These are phyloP conservation scores for Hygrophoropsis aurantiaca DNA, from an alignment of 768 basidiomycete species.

Conservation along the genomic window DNA sequence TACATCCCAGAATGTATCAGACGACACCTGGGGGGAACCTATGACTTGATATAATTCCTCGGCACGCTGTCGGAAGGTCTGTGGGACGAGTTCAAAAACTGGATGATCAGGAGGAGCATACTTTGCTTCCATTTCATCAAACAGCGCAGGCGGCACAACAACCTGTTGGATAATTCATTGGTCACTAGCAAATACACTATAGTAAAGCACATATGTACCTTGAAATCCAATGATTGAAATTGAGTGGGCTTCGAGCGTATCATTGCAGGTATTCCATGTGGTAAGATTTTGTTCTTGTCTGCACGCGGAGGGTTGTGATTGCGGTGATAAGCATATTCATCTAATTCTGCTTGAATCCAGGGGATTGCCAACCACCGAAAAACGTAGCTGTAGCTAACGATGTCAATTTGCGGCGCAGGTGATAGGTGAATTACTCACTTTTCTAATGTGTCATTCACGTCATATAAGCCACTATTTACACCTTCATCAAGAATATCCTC, in stretches of 20 bases:
- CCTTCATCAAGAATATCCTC: slow-evolving; percentile 34
- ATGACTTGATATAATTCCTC: slow-evolving; percentile 16
- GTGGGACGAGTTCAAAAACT: slow-evolving; percentile 37
- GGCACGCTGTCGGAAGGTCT: slow-evolving; percentile 20
- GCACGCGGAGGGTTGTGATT: slow-evolving; percentile 5
- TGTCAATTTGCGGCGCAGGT: not conserved
- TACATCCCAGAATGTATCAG: slow-evolving; percentile 20
- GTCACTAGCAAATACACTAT: not conserved
- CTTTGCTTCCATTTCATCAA: slow-evolving; percentile 7
- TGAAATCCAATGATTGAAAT: slow-evolving; percentile 32
- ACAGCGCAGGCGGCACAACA: slow-evolving; percentile 17
- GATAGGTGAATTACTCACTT: slow-evolving; percentile 12
- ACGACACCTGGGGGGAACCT: slow-evolving; percentile 20
- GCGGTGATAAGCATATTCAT: slow-evolving; percentile 2
- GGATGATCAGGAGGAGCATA: slow-evolving; percentile 33
- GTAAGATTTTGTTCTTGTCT: slow-evolving; percentile 22
- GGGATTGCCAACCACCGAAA: slow-evolving; percentile 37
- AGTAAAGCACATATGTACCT: slow-evolving; percentile 20
- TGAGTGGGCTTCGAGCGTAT: slow-evolving; percentile 30
- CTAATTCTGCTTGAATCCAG: slow-evolving; percentile 9
- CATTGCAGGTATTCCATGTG: slow-evolving; percentile 36
- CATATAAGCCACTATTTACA: slow-evolving; percentile 28
- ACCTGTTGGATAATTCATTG: not conserved
- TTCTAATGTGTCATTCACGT: slow-evolving; percentile 22
- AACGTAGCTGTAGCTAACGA: slow-evolving; percentile 25